phyloP scores from a whole-genome alignment of 306 rosid genomes.

The Medicago ruthenica region DNA sequence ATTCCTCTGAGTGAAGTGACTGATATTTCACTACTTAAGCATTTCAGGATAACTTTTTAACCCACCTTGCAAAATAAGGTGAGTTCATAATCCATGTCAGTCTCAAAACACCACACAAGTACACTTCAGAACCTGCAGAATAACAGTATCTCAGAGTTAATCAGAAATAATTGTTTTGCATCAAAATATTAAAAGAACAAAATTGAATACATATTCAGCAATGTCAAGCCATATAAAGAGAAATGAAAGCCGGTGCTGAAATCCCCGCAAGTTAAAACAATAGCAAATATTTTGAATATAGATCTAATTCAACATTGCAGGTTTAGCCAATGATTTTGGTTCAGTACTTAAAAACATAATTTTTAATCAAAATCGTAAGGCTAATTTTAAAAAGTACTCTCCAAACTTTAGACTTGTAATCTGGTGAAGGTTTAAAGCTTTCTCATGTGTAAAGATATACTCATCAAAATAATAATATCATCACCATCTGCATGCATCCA shows the following conservation, averaged over 20 bases:
- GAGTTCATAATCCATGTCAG: conserved; percentile 90
- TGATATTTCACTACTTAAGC: conserved; percentile 36
- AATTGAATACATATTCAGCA: conserved; percentile 25
- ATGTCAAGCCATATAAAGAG: conserved; percentile 16
- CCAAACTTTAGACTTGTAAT: too few species aligned
- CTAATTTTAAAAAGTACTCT: too few species aligned
- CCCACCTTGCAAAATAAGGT: conserved; percentile 71
- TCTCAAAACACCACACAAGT: conserved; percentile 58
- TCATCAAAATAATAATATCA: conserved; percentile 79
- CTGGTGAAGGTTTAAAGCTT: conserved; percentile 23
- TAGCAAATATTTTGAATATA: conserved; percentile 2
- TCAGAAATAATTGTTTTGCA: conserved; percentile 20
- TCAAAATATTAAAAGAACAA: conserved; percentile 19
- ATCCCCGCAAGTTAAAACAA: conserved; percentile 25
- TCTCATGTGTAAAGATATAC: conserved; percentile 35
- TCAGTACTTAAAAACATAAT: not conserved
- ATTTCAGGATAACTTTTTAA: conserved; percentile 24
- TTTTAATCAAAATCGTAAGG: conserved; percentile 19
- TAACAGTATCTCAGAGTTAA: conserved; percentile 2
- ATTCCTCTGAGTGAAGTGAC: conserved; percentile 63
- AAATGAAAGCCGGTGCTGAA: conserved; percentile 25
- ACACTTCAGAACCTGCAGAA: conserved; percentile 74
- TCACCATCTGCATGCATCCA: conserved; percentile 94
- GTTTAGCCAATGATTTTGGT: conserved; percentile 19
- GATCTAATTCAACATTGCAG: conserved; percentile 16